These are phyloP conservation scores for Exophiala sp. DNA, from an alignment of 2,329 filamentous ascomycete genomes.

Conservation along the genomic window DNA sequence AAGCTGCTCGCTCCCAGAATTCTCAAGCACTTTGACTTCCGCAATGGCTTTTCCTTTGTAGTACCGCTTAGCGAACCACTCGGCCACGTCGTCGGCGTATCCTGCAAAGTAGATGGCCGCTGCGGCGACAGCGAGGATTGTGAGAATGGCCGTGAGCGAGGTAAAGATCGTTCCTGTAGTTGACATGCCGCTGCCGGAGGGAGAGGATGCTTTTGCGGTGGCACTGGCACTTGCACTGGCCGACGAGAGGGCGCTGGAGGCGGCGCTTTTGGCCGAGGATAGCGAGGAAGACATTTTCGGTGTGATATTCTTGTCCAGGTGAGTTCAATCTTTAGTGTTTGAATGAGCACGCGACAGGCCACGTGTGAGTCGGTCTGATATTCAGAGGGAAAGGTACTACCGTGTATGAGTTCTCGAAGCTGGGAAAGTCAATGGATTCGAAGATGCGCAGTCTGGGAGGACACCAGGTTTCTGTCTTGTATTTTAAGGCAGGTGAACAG, in stretches of 20 bases:
- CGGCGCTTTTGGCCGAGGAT: neutral
- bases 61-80: constrained; percentile 19
- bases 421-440: neutral
- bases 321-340: neutral
- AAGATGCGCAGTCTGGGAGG: neutral
- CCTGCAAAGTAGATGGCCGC: constrained; percentile 17
- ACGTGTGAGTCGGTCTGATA: too few relatives aligned
- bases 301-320: neutral
- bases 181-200: neutral
- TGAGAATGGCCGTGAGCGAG: constrained; percentile 9
- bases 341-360: neutral
- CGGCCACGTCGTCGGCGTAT: constrained; percentile 17
- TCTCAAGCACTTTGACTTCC: constrained; percentile 19
- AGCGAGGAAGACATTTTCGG: neutral
- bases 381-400: too few relatives aligned
- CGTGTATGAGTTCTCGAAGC: too few relatives aligned
- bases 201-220: neutral
- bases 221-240: neutral
- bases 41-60: constrained; percentile 21
- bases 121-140: constrained; percentile 8
- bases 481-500: neutral
- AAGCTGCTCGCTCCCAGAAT: constrained; percentile 14
- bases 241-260: neutral
- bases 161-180: constrained; percentile 5
- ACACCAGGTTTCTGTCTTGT: neutral